A percentile compares a stretch with the other conserved stretches of the same genome.
phyloP scores from a whole-genome alignment of 495 filamentous ascomycete genomes.

The Podospora appendiculata region DNA sequence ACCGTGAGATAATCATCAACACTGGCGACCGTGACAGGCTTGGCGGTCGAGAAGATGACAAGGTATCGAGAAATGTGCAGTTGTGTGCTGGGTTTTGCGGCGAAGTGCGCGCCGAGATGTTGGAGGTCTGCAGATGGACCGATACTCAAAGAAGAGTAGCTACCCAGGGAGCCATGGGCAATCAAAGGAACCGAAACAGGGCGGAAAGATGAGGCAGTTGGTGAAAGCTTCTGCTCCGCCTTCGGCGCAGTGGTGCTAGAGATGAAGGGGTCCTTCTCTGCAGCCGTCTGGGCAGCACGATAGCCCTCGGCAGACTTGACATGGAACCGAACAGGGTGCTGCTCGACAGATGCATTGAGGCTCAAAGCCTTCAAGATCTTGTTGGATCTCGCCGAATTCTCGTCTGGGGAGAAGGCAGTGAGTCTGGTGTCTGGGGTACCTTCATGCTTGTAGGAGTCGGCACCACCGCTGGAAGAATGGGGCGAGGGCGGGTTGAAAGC shows the following conservation, averaged over 20 bases:
- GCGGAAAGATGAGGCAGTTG: slow-evolving; percentile 39
- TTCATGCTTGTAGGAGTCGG: slow-evolving; percentile 43
- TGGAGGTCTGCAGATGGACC: neutral
- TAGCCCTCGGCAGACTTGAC: slow-evolving; percentile 6
- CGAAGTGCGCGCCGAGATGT: slow-evolving; percentile 1
- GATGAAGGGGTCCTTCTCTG: slow-evolving; percentile 38
- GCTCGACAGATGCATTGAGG: slow-evolving; percentile 7
- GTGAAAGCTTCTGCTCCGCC: slow-evolving; percentile 36
- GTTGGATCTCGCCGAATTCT: slow-evolving; percentile 30
- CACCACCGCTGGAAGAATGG: slow-evolving; percentile 47
- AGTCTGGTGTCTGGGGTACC: slow-evolving; percentile 56
- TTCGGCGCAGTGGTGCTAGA: slow-evolving; percentile 19
- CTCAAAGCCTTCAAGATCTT: slow-evolving; percentile 20
- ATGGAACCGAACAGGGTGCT: slow-evolving; percentile 6
- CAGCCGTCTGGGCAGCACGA: slow-evolving; percentile 3
- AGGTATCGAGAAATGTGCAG: slow-evolving; percentile 31
- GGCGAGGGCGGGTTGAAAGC: slow-evolving; percentile 44
- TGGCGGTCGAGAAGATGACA: slow-evolving; percentile 19
- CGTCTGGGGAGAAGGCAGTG: slow-evolving; percentile 58
- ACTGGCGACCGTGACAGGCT: slow-evolving; percentile 17
- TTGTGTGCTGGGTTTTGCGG: slow-evolving; percentile 27
- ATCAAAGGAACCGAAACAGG: slow-evolving; percentile 27
- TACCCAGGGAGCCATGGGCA: slow-evolving; percentile 19
- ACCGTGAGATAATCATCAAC: slow-evolving; percentile 32
- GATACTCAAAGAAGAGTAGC: neutral